Conservation (phyloP, 495 filamentous ascomycete genomes). For the Neurospora cerealis region DNA sequence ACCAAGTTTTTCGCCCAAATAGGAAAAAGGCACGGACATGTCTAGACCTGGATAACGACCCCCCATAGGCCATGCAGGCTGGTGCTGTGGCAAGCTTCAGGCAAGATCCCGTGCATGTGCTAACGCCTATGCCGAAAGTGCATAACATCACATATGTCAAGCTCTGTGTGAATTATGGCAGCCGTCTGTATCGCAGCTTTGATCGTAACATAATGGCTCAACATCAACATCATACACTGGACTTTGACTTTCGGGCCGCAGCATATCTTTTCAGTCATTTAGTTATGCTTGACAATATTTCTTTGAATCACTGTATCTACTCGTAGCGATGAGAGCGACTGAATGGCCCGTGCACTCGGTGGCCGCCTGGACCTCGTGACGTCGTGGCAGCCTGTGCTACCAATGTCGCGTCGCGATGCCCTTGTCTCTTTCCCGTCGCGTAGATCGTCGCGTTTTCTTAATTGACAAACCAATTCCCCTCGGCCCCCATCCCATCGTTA, state of each 20-base stretch:
- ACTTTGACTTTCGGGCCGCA: background rate
- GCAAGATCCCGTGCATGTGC: background rate
- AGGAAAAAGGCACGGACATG: background rate
- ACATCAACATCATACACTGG: background rate
- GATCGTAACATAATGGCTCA: background rate
- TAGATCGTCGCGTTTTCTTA: constrained; percentile 13
- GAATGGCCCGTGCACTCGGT: background rate
- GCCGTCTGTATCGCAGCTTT: background rate
- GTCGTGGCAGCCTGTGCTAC: constrained; percentile 8
- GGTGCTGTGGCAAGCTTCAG: background rate
- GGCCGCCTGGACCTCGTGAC: constrained; percentile 13
- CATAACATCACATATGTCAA: background rate
- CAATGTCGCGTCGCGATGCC: constrained; percentile 9
- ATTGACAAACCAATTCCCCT: constrained; percentile 5
- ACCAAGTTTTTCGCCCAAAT: background rate
- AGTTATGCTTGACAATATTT: background rate
- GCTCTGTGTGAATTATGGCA: background rate
- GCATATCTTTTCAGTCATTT: background rate
- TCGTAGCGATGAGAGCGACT: background rate
- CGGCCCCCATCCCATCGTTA: background rate
- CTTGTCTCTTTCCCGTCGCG: constrained; percentile 7
- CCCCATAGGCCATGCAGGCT: background rate
- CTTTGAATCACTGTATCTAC: background rate
- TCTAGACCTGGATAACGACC: background rate
- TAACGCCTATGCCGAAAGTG: background rate